Evolutionary conservation across 1,284 basidiomycete genomes (phyloP).

Genomic region (Thecaphora frezii): DNA sequence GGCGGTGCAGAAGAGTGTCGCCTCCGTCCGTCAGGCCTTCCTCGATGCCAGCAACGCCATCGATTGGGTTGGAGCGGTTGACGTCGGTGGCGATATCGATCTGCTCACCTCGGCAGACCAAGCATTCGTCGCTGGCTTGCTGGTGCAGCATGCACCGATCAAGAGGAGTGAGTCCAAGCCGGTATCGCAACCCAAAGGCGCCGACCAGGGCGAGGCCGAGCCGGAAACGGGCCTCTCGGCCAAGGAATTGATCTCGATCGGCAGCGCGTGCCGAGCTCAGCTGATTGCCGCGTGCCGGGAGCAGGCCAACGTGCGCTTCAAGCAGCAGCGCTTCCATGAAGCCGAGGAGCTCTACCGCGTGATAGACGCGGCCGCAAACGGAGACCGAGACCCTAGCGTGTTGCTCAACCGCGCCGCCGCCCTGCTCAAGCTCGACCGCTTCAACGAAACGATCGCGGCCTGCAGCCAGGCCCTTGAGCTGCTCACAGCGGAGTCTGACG

Average conservation of each 20-base stretch:
- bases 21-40: constrained; percentile 13
- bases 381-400: background rate
- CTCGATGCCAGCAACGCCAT: constrained; percentile 17
- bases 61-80: constrained; percentile 9
- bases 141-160: background rate
- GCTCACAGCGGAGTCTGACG: background rate
- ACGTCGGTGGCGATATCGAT: constrained; percentile 10
- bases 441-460: background rate
- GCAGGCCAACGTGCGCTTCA: background rate
- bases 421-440: background rate
- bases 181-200: background rate
- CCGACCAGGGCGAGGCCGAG: background rate
- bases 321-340: background rate
- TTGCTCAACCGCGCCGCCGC: background rate
- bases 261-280: background rate
- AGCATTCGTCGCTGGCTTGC: background rate
- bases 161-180: background rate
- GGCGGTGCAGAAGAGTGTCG: constrained; percentile 13
- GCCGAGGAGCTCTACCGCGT: background rate
- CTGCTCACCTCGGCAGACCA: constrained; percentile 1
- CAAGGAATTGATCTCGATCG: background rate
- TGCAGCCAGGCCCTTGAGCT: background rate
- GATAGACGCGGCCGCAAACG: background rate
- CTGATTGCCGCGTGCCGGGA: background rate
- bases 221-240: background rate